Evolutionary conservation across 495 filamentous ascomycete species (phyloP).

Genomic region (Aspergillus carlsbadensis): DNA sequence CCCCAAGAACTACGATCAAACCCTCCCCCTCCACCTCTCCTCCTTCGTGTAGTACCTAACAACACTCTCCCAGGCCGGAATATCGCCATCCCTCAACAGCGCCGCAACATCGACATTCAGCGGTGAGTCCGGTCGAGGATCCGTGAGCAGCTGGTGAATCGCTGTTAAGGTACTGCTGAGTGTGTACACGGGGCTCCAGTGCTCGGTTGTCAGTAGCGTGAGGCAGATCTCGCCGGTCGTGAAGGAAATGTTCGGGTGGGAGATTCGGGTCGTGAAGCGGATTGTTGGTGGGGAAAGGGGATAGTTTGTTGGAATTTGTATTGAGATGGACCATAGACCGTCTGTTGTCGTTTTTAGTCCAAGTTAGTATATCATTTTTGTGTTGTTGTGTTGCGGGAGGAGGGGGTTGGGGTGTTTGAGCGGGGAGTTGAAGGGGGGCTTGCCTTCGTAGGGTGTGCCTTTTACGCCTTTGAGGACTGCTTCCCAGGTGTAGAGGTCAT

Average conservation of each 20-base stretch:
- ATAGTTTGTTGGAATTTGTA: conserved; percentile 75
- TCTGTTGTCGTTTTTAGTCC: conserved; percentile 39
- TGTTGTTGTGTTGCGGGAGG: neutral
- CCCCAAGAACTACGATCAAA: neutral
- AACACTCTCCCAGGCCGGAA: conserved; percentile 71
- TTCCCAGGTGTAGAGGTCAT: conserved; percentile 72
- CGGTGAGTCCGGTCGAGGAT: conserved; percentile 78
- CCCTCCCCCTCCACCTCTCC: conserved; percentile 36
- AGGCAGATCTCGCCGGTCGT: conserved; percentile 89
- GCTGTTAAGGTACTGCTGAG: conserved; percentile 73
- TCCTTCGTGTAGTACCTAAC: conserved; percentile 75
- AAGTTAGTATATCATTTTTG: conserved; percentile 8
- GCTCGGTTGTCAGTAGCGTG: conserved; percentile 72
- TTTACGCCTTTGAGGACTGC: conserved; percentile 72
- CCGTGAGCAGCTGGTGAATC: conserved; percentile 72
- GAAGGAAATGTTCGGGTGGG: conserved; percentile 82
- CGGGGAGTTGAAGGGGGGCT: conserved; percentile 4
- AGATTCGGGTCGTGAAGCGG: conserved; percentile 74
- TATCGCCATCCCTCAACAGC: conserved; percentile 73
- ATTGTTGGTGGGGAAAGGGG: conserved; percentile 75
- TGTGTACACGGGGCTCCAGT: conserved; percentile 84
- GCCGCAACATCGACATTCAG: conserved; percentile 87
- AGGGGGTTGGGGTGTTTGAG: neutral
- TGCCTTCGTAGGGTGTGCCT: conserved; percentile 73
- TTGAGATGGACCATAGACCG: conserved; percentile 80